phyloP scores from a whole-genome alignment of 225 moss, liverwort and hornwort species.

The Sphagnum contortum region DNA sequence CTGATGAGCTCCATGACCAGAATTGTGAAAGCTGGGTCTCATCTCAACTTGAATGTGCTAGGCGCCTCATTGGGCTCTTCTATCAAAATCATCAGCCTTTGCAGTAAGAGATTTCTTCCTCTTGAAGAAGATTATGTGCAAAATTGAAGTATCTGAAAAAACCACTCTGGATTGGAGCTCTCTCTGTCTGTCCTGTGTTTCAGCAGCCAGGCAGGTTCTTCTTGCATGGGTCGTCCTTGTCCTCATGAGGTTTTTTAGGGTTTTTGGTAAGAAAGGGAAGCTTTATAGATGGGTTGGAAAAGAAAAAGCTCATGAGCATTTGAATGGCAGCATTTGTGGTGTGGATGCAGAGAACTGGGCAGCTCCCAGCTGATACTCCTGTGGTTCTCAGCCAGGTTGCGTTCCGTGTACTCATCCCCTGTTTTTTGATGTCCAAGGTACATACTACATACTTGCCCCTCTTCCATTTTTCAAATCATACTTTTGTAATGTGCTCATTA shows the following conservation, averaged over 20 bases:
- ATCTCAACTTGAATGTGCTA: slow-evolving; percentile 64
- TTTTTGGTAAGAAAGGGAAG: too few species aligned
- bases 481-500: slow-evolving; percentile 1
- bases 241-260: too few species aligned
- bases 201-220: too few species aligned
- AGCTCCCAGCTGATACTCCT: slow-evolving; percentile 76
- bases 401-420: slow-evolving; percentile 77
- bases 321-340: slow-evolving; percentile 83
- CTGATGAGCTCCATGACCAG: slow-evolving; percentile 31
- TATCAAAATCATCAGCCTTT: slow-evolving; percentile 79
- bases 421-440: slow-evolving; percentile 85
- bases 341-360: slow-evolving; percentile 90
- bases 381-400: slow-evolving; percentile 85
- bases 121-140: not conserved
- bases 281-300: not conserved
- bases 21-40: slow-evolving; percentile 34
- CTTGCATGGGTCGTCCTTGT: too few species aligned
- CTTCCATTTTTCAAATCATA: not conserved
- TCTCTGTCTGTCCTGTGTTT: too few species aligned
- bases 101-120: slow-evolving; percentile 40
- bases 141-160: not conserved
- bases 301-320: slow-evolving; percentile 31
- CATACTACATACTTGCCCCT: slow-evolving; percentile 2
- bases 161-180: not conserved
- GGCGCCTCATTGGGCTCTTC: slow-evolving; percentile 73